These are phyloP conservation scores for Desmodesmus armatus DNA, from an alignment of 139 green algal genomes.

Conservation along the genomic window DNA sequence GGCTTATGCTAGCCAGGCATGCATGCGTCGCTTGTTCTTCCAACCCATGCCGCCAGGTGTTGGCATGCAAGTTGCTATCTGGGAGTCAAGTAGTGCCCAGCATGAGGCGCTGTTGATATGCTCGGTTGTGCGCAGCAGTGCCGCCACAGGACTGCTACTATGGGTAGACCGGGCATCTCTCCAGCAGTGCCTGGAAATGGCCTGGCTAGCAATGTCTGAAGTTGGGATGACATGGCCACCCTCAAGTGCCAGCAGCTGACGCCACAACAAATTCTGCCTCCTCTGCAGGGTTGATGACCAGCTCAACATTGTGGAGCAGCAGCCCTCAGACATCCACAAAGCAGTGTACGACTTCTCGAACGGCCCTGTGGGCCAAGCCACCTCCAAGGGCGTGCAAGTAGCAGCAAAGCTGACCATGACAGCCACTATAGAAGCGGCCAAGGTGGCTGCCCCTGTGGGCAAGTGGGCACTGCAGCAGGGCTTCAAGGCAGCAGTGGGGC, in stretches of 20 bases:
- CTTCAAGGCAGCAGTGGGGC: slow-evolving; percentile 46
- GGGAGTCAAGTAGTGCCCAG: background rate
- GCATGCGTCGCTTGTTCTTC: too few species aligned
- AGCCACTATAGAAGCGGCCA: slow-evolving; percentile 41
- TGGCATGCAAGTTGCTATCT: background rate
- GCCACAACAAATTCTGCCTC: background rate
- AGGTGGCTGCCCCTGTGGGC: slow-evolving; percentile 46
- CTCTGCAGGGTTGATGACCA: slow-evolving; percentile 41
- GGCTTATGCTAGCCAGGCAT: too few species aligned
- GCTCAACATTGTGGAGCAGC: slow-evolving; percentile 40
- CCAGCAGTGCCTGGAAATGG: too few species aligned
- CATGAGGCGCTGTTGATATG: background rate
- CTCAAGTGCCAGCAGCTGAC: background rate
- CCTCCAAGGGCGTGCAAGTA: slow-evolving; percentile 44
- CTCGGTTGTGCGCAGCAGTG: too few species aligned
- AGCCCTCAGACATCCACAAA: slow-evolving; percentile 40
- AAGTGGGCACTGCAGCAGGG: slow-evolving; percentile 48
- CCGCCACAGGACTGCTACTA: too few species aligned
- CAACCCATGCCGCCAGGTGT: background rate
- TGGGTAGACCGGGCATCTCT: too few species aligned
- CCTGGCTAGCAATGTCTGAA: background rate
- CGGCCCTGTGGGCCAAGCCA: slow-evolving; percentile 44
- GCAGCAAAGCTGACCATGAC: slow-evolving; percentile 48
- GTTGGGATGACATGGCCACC: too few species aligned
- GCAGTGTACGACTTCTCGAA: slow-evolving; percentile 38